Evolutionary conservation across 2,329 filamentous ascomycete species (phyloP).

Genomic region (Xylaria sp.): DNA sequence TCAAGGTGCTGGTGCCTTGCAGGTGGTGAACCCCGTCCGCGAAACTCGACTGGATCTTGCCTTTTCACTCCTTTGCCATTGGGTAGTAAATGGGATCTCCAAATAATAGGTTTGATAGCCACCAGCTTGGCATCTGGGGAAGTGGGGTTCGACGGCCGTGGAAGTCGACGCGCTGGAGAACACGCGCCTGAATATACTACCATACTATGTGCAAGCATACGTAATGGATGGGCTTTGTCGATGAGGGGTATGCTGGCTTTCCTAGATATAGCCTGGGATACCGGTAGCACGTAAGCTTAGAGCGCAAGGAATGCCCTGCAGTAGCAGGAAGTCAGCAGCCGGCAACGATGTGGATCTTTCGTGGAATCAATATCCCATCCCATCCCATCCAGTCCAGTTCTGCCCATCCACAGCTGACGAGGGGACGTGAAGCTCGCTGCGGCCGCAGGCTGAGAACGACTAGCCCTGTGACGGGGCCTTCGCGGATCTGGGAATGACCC

Average conservation of each 20-base stretch:
- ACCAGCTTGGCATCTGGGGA: slow-evolving; percentile 19
- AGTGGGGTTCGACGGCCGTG: slow-evolving; percentile 15
- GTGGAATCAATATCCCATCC: slow-evolving; percentile 18
- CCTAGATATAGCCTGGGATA: too few species aligned
- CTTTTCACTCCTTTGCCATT: background rate
- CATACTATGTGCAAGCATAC: too few species aligned
- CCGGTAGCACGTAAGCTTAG: background rate
- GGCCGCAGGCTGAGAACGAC: background rate
- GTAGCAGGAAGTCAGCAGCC: background rate
- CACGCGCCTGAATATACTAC: background rate
- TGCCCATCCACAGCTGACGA: slow-evolving; percentile 17
- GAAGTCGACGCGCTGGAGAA: too few species aligned
- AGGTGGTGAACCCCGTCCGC: background rate
- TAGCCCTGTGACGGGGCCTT: background rate
- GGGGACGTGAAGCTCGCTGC: slow-evolving; percentile 5
- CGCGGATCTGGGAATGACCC: background rate
- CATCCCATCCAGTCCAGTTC: too few species aligned
- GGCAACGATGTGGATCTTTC: slow-evolving; percentile 3
- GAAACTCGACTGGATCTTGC: background rate
- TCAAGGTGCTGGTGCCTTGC: background rate
- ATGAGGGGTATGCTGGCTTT: slow-evolving; percentile 1
- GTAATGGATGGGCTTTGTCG: too few species aligned
- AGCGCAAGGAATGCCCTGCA: slow-evolving; percentile 6
- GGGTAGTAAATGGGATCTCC: background rate
- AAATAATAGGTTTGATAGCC: too few species aligned